phyloP scores from a whole-genome alignment of 768 basidiomycete species.

The Cyclocybe aegerita region DNA sequence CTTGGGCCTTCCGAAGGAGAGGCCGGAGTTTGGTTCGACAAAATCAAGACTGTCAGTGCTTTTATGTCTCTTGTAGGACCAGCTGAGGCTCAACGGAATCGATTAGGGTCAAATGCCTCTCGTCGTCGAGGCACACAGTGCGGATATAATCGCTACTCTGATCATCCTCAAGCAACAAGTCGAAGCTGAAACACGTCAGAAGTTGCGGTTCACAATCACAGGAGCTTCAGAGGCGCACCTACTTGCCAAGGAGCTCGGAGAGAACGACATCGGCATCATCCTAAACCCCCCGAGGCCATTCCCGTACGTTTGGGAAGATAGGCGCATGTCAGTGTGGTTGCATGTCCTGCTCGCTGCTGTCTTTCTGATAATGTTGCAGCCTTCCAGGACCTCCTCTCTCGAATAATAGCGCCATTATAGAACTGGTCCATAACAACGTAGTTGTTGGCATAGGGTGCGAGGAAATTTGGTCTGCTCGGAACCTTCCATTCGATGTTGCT shows the following conservation, averaged over 20 bases:
- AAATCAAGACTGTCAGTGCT: conserved; percentile 39
- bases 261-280: conserved; percentile 47
- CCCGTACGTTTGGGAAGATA: conserved; percentile 70
- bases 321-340: conserved; percentile 50
- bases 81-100: not conserved
- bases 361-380: conserved; percentile 21
- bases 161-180: conserved; percentile 68
- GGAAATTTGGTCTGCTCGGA: conserved; percentile 72
- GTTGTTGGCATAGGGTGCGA: conserved; percentile 65
- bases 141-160: conserved; percentile 80
- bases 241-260: conserved; percentile 65
- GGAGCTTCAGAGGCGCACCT: conserved; percentile 69
- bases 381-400: conserved; percentile 76
- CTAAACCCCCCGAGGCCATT: conserved; percentile 62
- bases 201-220: conserved; percentile 58
- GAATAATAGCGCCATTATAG: conserved; percentile 48
- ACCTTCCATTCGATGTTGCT: conserved; percentile 75
- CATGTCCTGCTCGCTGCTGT: not conserved
- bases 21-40: conserved; percentile 43
- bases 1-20: conserved; percentile 38
- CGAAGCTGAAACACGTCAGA: conserved; percentile 40
- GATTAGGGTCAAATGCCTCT: conserved; percentile 67
- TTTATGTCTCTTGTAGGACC: not conserved
- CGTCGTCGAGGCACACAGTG: conserved; percentile 72
- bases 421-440: conserved; percentile 67